phyloP scores from a whole-genome alignment of 2,329 filamentous ascomycete genomes.

The Fusarium sp. region DNA sequence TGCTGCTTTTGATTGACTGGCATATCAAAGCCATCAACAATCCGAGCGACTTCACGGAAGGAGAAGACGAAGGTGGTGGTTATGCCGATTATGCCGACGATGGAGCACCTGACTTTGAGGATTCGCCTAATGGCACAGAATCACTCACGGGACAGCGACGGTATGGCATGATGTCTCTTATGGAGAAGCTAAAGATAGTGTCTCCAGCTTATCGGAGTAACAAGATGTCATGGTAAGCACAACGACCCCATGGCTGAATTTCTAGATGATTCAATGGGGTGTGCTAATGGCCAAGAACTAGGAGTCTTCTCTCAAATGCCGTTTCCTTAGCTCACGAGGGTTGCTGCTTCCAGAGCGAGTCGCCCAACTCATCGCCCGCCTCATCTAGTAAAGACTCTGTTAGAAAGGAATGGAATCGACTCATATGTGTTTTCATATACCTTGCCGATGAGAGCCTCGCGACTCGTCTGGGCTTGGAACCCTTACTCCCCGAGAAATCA shows the following conservation, averaged over 20 bases:
- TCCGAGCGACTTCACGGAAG: constrained; percentile 35
- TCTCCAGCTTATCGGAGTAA: constrained; percentile 38
- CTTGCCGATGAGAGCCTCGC: constrained; percentile 30
- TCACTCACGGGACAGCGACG: constrained; percentile 25
- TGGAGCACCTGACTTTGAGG: not conserved
- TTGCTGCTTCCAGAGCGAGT: constrained; percentile 32
- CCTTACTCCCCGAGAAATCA: constrained; percentile 28
- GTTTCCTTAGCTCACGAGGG: constrained; percentile 35
- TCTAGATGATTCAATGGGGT: too few relatives aligned
- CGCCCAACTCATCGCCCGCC: not conserved
- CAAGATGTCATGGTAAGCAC: constrained; percentile 36
- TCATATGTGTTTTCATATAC: constrained; percentile 38
- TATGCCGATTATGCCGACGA: constrained; percentile 11
- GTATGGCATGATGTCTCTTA: constrained; percentile 36
- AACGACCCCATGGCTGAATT: too few relatives aligned
- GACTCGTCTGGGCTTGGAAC: constrained; percentile 29
- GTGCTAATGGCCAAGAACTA: not conserved
- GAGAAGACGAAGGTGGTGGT: constrained; percentile 25
- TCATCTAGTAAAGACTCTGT: constrained; percentile 2
- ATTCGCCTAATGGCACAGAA: not conserved
- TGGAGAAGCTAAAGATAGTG: constrained; percentile 38
- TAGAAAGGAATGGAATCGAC: constrained; percentile 30
- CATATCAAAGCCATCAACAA: constrained; percentile 41
- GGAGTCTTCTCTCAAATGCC: constrained; percentile 39
- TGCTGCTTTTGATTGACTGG: constrained; percentile 36